Evolutionary conservation across 108 stramenopile species (phyloP).

Genomic region (Thalassiosira profunda): DNA sequence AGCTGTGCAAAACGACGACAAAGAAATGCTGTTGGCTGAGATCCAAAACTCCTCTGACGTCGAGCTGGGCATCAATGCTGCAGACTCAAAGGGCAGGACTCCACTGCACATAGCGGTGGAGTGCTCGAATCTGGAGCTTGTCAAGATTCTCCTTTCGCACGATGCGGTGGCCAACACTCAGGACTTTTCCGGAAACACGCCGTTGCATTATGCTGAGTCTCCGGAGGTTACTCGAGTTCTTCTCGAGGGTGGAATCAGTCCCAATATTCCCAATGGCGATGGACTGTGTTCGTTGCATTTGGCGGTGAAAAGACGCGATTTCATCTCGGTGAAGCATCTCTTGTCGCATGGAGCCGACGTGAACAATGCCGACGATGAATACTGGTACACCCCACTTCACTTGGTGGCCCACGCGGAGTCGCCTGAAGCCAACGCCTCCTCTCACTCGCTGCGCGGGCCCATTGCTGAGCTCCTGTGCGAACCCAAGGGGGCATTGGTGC

Average conservation of each 20-base stretch:
- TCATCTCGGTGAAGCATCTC: slow-evolving; percentile 60
- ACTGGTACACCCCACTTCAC: slow-evolving; percentile 87
- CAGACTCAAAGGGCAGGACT: slow-evolving; percentile 47
- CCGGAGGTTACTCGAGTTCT: slow-evolving; percentile 57
- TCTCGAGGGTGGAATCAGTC: slow-evolving; percentile 70
- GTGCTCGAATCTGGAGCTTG: slow-evolving; percentile 44
- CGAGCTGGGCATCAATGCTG: slow-evolving; percentile 37
- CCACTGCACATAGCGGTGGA: slow-evolving; percentile 81
- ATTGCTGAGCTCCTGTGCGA: slow-evolving; percentile 58
- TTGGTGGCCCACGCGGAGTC: slow-evolving; percentile 56
- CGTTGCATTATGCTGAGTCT: slow-evolving; percentile 68
- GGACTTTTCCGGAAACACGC: slow-evolving; percentile 80
- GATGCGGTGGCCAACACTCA: slow-evolving; percentile 75
- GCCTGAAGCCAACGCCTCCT: not conserved
- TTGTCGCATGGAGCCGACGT: slow-evolving; percentile 66
- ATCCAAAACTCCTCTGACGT: slow-evolving; percentile 22
- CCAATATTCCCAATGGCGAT: slow-evolving; percentile 88
- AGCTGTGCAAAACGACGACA: slow-evolving; percentile 27
- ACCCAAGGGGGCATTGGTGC: slow-evolving; percentile 34
- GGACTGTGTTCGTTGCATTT: slow-evolving; percentile 84
- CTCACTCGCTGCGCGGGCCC: slow-evolving; percentile 38
- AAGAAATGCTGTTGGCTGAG: slow-evolving; percentile 23
- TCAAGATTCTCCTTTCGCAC: slow-evolving; percentile 53
- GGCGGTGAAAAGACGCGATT: slow-evolving; percentile 75
- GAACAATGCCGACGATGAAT: slow-evolving; percentile 75